A percentile compares a stretch with the other conserved stretches of the same genome.
phyloP scores from a whole-genome alignment of 345 rosid species.

The Linum trigynum region DNA sequence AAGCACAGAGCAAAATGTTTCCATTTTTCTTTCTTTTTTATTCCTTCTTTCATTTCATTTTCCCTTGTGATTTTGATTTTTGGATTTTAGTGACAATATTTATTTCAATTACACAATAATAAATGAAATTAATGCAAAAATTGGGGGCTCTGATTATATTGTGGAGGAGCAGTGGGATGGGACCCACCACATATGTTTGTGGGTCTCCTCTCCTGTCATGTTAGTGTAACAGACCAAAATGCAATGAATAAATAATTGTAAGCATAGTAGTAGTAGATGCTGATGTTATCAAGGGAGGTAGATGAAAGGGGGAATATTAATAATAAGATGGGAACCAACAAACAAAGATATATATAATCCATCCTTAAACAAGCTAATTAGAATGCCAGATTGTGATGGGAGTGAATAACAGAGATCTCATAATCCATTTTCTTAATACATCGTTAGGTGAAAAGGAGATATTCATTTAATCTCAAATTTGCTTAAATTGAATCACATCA shows the following conservation, averaged over 20 bases:
- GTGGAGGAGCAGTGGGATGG: constrained; percentile 16
- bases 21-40: too few species aligned
- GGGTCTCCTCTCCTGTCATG: constrained; percentile 20
- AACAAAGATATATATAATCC: not conserved
- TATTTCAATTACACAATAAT: too few species aligned
- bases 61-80: too few species aligned
- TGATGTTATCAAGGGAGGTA: not conserved
- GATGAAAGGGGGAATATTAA: not conserved
- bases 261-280: not conserved
- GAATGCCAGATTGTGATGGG: not conserved
- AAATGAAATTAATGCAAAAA: too few species aligned
- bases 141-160: constrained; percentile 32
- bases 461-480: too few species aligned
- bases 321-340: not conserved
- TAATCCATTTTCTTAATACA: too few species aligned
- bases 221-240: not conserved
- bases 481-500: too few species aligned
- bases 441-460: too few species aligned
- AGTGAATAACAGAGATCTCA: too few species aligned
- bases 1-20: not conserved
- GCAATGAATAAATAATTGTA: not conserved
- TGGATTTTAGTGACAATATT: not conserved
- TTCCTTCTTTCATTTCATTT: too few species aligned
- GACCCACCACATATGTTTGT: constrained; percentile 27
- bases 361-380: not conserved